A percentile compares a stretch with the other conserved stretches of the same genome.
These are phyloP conservation scores for Talaromyces wortmannii DNA, from an alignment of 495 filamentous ascomycete genomes.

Conservation along the genomic window DNA sequence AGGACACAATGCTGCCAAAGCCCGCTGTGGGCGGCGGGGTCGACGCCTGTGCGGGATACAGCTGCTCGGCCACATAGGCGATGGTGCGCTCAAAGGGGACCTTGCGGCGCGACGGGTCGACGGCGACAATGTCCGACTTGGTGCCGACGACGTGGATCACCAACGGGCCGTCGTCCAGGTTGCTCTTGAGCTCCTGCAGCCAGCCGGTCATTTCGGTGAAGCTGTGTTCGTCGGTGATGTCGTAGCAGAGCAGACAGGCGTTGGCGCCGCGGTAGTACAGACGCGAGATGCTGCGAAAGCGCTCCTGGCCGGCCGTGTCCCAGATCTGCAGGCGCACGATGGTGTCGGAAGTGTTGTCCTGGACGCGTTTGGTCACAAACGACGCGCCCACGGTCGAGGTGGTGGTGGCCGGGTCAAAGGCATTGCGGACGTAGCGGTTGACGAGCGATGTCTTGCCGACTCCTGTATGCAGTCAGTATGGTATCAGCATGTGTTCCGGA, in stretches of 20 bases:
- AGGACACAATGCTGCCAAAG: conserved; percentile 16
- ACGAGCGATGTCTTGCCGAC: conserved; percentile 95
- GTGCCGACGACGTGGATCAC: conserved; percentile 97
- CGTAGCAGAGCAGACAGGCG: conserved; percentile 90
- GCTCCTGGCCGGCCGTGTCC: conserved; percentile 93
- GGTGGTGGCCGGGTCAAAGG: conserved; percentile 60
- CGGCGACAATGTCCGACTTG: conserved; percentile 83
- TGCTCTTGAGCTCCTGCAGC: conserved; percentile 71
- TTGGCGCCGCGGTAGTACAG: conserved; percentile 95
- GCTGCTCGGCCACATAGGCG: conserved; percentile 86
- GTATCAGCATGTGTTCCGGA: neutral
- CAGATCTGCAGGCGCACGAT: conserved; percentile 83
- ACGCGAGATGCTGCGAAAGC: conserved; percentile 86
- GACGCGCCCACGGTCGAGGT: conserved; percentile 87
- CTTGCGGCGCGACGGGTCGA: conserved; percentile 66
- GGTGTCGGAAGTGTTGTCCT: conserved; percentile 75
- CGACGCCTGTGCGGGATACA: conserved; percentile 56
- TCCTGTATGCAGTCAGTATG: conserved; percentile 33
- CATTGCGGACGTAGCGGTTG: conserved; percentile 75
- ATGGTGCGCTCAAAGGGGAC: conserved; percentile 94
- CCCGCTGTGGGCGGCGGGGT: conserved; percentile 61
- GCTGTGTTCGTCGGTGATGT: conserved; percentile 78
- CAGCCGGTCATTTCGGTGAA: conserved; percentile 93
- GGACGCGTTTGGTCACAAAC: conserved; percentile 87
- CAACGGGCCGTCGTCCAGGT: conserved; percentile 57